Base-by-base conservation (phyloP, 495 filamentous ascomycete genomes). In the Stereocaulon alpinum region DNA sequence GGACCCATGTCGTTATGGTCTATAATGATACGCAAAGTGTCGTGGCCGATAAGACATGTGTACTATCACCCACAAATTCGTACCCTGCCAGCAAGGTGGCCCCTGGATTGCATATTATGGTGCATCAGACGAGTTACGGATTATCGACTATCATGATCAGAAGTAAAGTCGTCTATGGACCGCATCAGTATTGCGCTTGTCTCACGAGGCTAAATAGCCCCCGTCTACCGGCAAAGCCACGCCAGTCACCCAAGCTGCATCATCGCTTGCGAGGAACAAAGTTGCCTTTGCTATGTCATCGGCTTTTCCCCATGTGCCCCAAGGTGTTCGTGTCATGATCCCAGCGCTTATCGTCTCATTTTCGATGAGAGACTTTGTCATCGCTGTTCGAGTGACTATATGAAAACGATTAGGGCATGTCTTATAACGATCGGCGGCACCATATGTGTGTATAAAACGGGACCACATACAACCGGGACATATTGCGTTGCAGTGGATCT, bases 401-500 rank as follows among this genome's bases (percentile, higher is more conserved):
- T 1, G 6, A 45, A 14, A 56, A 6, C 27, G 18, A 27, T 53
- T 20, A 24, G 24, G 24, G 24, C 24, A 24, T 24, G 24, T 24
- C 24, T 24, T 24, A 24, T 24, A 3, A 24, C 24, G 24, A 24
- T 24, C 24, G 24, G 24, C 24, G 24, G 24, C 24, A 24, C 1
- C 24, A 24, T 1, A 24, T 24, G 24, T 24, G 24, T 3, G 24
- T 24, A 24, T 24, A 3, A 24, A 24, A 24, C 24, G 1, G 24
- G 24, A 24, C 24, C 24, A 71, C 74, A 67, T 70, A 79, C 74
- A 80, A 11, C 80, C 79, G n/a, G 79, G 80, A 63, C 75, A 79
- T 15, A 82, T 61, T 0, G 75, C 74, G 67, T 84, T 84, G 45
- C 67, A 68, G 63, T 81, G 79, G 51, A 84, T 82, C 4, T 69